Conservation (phyloP, 139 green algal species). For the Chlamydomonas sp. region DNA sequence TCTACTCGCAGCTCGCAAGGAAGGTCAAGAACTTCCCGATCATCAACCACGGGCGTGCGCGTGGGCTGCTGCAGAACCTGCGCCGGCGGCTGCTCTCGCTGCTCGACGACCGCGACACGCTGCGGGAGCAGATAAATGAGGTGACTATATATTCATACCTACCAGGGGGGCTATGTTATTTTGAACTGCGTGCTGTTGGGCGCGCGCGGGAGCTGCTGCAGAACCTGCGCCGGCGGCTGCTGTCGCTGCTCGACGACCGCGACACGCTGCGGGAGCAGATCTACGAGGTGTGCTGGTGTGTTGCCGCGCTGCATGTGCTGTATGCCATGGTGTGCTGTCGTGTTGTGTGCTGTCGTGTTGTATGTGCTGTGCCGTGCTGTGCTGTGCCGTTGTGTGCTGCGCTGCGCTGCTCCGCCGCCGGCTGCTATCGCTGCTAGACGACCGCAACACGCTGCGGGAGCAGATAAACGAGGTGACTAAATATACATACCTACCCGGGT, state of each 20-base stretch:
- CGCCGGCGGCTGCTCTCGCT: conserved; percentile 42
- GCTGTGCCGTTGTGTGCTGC: no score
- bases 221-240: conserved; percentile 42
- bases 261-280: conserved; percentile 27
- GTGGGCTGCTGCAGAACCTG: conserved; percentile 50
- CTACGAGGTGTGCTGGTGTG: conserved; percentile 14
- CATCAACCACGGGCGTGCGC: conserved; percentile 54
- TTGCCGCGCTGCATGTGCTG: no score
- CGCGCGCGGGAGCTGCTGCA: conserved; percentile 47
- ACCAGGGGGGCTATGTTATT: no score
- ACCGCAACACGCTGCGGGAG: conserved; percentile 34
- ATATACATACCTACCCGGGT: neutral
- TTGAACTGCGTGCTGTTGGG: no score
- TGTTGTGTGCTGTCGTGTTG: no score
- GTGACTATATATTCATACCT: neutral
- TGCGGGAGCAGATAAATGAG: conserved; percentile 22
- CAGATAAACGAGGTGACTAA: neutral
- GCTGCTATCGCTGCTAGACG: conserved; percentile 41
- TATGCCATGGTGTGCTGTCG: no score
- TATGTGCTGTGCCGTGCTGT: no score
- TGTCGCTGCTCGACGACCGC: conserved; percentile 42
- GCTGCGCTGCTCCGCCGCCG: conserved; percentile 41
- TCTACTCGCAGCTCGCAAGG: conserved; percentile 26
- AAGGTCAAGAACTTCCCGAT: conserved; percentile 44
- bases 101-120: conserved; percentile 35